phyloP scores from a whole-genome alignment of 2,329 filamentous ascomycete species.

The Cladosporium sp. region DNA sequence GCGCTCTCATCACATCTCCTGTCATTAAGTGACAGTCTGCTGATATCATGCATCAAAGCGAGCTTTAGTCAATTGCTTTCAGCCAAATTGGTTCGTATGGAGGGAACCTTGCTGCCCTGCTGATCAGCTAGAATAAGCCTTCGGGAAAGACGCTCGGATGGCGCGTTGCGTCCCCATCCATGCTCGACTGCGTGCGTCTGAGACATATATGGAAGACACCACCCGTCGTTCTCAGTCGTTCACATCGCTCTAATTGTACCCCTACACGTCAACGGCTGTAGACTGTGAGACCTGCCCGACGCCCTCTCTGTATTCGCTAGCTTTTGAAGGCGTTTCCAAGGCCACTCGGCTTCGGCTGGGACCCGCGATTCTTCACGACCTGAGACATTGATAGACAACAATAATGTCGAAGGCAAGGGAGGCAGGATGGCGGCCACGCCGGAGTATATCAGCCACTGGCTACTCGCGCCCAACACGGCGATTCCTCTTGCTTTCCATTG shows the following conservation, averaged over 20 bases:
- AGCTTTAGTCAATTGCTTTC: not conserved
- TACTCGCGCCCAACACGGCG: not conserved
- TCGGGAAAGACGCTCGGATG: not conserved
- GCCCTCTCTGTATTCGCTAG: too few relatives aligned
- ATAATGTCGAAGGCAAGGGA: constrained; percentile 6
- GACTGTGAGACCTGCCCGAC: too few relatives aligned
- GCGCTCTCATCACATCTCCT: not conserved
- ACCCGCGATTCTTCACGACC: constrained; percentile 1
- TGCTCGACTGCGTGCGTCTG: too few relatives aligned
- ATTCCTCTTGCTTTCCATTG: not conserved
- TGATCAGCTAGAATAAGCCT: constrained; percentile 6
- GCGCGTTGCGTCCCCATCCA: not conserved
- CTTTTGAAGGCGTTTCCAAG: too few relatives aligned
- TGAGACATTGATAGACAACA: constrained; percentile 1
- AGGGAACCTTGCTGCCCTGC: not conserved
- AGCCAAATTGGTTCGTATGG: not conserved
- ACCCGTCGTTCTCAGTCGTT: too few relatives aligned
- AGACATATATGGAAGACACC: too few relatives aligned
- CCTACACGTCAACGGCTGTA: too few relatives aligned
- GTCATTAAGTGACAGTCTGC: not conserved
- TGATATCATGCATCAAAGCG: not conserved
- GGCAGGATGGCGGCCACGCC: not conserved
- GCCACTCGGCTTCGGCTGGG: not conserved
- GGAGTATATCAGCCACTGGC: not conserved
- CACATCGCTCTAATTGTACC: too few relatives aligned